A percentile compares a stretch with the other conserved stretches of the same genome.
These are phyloP conservation scores for Cryptococcus sp. DNA, from an alignment of 1,284 basidiomycete species.

Conservation along the genomic window DNA sequence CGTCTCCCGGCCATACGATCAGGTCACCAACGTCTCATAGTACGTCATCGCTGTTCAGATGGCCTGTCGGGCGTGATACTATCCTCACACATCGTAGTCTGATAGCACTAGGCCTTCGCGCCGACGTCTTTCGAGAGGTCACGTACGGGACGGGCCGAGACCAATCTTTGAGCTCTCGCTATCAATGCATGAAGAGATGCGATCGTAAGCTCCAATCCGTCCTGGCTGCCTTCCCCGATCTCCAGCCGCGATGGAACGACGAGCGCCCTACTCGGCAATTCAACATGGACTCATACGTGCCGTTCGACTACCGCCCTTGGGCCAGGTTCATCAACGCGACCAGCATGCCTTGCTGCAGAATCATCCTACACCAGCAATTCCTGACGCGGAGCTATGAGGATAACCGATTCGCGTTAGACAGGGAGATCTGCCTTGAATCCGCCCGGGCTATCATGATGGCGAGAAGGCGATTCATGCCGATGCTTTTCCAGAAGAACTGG, in stretches of 20 bases:
- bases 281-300: neutral
- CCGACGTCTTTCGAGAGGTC: no score
- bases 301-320: constrained; percentile 22
- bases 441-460: constrained; percentile 28
- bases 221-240: constrained; percentile 12
- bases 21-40: no score
- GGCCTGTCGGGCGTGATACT: no score
- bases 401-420: constrained; percentile 29
- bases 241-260: constrained; percentile 15
- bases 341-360: constrained; percentile 11
- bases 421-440: constrained; percentile 30
- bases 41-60: no score
- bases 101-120: no score
- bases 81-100: no score
- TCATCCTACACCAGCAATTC: constrained; percentile 23
- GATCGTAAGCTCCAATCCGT: constrained; percentile 10
- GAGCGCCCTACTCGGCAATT: constrained; percentile 2
- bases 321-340: constrained; percentile 14
- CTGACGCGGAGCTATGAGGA: constrained; percentile 31
- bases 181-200: constrained; percentile 13
- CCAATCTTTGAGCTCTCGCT: constrained; percentile 12
- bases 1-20: no score
- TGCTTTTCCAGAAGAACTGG: constrained; percentile 38
- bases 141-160: no score
- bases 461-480: constrained; percentile 27